These are phyloP conservation scores for Alternaria burnsii DNA, from an alignment of 2,329 filamentous ascomycete species.

Conservation along the genomic window DNA sequence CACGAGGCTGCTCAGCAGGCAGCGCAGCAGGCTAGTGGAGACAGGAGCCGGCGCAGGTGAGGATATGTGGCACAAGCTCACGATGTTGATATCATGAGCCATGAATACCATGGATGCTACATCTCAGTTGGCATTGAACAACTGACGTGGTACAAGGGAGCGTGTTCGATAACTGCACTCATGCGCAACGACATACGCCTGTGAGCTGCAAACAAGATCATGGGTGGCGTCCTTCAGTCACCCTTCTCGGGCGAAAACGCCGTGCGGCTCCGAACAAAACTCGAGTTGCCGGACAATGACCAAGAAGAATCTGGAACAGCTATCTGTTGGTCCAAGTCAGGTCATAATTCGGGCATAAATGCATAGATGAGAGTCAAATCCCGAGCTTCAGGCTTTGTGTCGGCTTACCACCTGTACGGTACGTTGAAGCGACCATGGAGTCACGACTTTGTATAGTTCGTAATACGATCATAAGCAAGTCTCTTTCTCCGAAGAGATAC, in stretches of 20 bases:
- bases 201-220: not conserved
- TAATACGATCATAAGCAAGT: not conserved
- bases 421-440: not conserved
- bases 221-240: not conserved
- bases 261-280: not conserved
- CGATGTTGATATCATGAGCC: not conserved
- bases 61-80: not conserved
- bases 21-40: conserved; percentile 50
- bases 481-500: not conserved
- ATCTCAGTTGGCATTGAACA: not conserved
- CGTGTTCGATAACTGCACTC: not conserved
- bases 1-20: conserved; percentile 50
- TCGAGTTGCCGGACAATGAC: not conserved
- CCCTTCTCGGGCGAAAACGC: not conserved
- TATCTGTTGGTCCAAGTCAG: not conserved
- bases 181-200: not conserved
- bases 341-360: not conserved
- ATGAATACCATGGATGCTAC: not conserved
- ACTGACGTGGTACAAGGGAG: not conserved
- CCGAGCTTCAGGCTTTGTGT: not conserved
- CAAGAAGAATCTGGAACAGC: not conserved
- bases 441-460: not conserved
- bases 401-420: not conserved
- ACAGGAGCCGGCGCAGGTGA: conserved; percentile 48
- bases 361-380: not conserved